Evolutionary conservation across 805 yeast genomes (phyloP), one percentile per base, ranked within the genome.

Genomic region (Candida pini): DNA sequence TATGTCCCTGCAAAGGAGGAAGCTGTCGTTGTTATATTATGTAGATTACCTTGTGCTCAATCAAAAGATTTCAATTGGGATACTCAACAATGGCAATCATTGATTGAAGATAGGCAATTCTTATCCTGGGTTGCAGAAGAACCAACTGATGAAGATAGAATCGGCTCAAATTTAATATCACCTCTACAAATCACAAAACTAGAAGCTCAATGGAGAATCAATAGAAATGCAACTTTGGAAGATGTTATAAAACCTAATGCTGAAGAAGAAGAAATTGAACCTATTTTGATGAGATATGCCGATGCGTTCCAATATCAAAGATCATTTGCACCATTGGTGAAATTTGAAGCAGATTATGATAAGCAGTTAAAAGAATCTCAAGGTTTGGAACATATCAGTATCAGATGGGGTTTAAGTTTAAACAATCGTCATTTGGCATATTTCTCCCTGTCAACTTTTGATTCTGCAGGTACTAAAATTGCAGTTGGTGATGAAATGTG

Each of bases 11-110:
- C 96, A 4, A 85, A 84, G 51, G 73, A 79, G 39, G 94, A 86
- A 45, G 78, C 88, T 4, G 88, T 87, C 25, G 89, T 89, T 39
- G 95, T 89, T 4, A 71, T 88, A 28, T 59, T 89, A 31, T 89
- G 97, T 60, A 76, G 97, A 36, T 65, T 85, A 35, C 96, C 96
- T 1, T 89, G 97, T 58, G 80, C 95, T 1, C 88, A 79, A 51
- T 58, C 69, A 7, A 78, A 81, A 44, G 86, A 82, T 56, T 62
- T 71, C 19, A 78, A 80, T 49, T 89, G 96, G 97, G 95, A 87
- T 49, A 79, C 89, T 0, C 73, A 68, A 27, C 81, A 83, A 40
- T 89, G 97, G 97, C 86, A 81, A 50, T 73, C 96, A 0, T 63
- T 89, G 36, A 84, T 89, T 37, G 90, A 82, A 44, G 81, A 86